Conservation (phyloP, 345 rosid species). For the Mallotus nudiflorus region DNA sequence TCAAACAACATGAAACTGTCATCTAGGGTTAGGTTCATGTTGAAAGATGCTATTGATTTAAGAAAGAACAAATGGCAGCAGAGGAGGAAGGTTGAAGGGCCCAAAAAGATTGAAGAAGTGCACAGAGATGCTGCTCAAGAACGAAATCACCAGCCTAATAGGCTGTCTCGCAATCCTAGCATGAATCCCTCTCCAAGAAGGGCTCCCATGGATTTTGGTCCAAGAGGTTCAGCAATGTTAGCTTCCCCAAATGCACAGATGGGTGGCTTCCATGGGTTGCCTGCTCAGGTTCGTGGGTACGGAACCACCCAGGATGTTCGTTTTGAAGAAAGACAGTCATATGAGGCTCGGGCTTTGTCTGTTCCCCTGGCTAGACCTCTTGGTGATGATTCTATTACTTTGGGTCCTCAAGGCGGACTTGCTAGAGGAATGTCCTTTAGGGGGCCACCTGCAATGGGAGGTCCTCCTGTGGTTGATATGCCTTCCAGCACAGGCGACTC, state of each 20-base stretch:
- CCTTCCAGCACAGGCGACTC: constrained; percentile 51
- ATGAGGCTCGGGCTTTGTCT: constrained; percentile 67
- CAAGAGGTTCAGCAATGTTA: constrained; percentile 65
- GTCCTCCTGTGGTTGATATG: constrained; percentile 44
- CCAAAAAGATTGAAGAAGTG: constrained; percentile 96
- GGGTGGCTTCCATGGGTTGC: constrained; percentile 69
- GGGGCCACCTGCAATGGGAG: constrained; percentile 47
- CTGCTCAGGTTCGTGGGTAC: constrained; percentile 62
- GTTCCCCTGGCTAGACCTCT: constrained; percentile 71
- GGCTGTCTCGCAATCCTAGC: constrained; percentile 70
- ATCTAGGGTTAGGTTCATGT: constrained; percentile 89
- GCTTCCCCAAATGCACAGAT: constrained; percentile 66
- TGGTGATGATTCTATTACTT: constrained; percentile 74
- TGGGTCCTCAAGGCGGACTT: constrained; percentile 99
- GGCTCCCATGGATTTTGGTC: constrained; percentile 65
- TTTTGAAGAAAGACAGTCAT: constrained; percentile 65
- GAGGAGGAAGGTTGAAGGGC: constrained; percentile 99
- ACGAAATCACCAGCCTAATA: constrained; percentile 68
- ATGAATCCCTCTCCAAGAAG: constrained; percentile 63
- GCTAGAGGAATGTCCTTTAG: constrained; percentile 85
- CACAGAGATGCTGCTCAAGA: constrained; percentile 99
- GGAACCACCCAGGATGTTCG: constrained; percentile 67
- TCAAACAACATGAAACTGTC: constrained; percentile 74
- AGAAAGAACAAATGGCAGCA: constrained; percentile 96
- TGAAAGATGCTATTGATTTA: constrained; percentile 83